phyloP scores from a whole-genome alignment of 164 flowering plant genomes.

The Annona cherimola region DNA sequence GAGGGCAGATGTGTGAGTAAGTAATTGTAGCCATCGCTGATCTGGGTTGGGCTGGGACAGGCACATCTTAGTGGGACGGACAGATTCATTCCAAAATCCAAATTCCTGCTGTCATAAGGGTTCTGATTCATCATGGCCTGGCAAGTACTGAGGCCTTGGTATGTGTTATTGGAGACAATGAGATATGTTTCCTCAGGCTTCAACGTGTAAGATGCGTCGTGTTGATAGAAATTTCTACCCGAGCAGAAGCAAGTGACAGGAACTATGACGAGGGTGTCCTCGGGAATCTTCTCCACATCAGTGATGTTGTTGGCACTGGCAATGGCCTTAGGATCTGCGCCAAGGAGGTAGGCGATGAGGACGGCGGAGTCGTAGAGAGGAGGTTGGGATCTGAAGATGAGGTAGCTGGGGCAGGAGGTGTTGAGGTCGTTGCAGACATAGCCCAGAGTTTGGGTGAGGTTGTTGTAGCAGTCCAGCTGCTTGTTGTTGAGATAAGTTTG shows the following conservation, averaged over 20 bases:
- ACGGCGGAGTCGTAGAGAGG: slow-evolving; percentile 34
- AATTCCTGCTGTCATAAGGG: slow-evolving; percentile 12
- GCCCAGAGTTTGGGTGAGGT: slow-evolving; percentile 32
- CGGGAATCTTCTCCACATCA: slow-evolving; percentile 26
- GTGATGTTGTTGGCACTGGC: slow-evolving; percentile 36
- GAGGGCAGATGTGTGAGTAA: slow-evolving; percentile 39
- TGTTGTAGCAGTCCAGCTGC: slow-evolving; percentile 40
- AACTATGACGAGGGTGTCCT: slow-evolving; percentile 28
- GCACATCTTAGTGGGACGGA: slow-evolving; percentile 63
- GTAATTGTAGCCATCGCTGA: slow-evolving; percentile 31
- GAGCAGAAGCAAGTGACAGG: slow-evolving; percentile 63
- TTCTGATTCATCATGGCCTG: slow-evolving; percentile 53
- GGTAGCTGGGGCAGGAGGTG: slow-evolving; percentile 42
- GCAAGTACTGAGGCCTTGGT: slow-evolving; percentile 66
- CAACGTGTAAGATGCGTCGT: slow-evolving; percentile 36
- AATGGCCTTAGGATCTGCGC: slow-evolving; percentile 24
- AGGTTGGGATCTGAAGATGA: slow-evolving; percentile 45
- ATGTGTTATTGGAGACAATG: slow-evolving; percentile 49
- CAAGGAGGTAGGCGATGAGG: slow-evolving; percentile 36
- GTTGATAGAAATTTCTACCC: slow-evolving; percentile 35
- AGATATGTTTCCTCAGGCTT: slow-evolving; percentile 36
- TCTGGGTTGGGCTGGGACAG: slow-evolving; percentile 52
- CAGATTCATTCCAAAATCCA: slow-evolving; percentile 22
- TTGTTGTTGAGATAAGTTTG: slow-evolving; percentile 47
- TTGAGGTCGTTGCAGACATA: slow-evolving; percentile 36